Evolutionary conservation across 2,329 filamentous ascomycete genomes (phyloP).

Genomic region (Trichoderma arundinaceum): DNA sequence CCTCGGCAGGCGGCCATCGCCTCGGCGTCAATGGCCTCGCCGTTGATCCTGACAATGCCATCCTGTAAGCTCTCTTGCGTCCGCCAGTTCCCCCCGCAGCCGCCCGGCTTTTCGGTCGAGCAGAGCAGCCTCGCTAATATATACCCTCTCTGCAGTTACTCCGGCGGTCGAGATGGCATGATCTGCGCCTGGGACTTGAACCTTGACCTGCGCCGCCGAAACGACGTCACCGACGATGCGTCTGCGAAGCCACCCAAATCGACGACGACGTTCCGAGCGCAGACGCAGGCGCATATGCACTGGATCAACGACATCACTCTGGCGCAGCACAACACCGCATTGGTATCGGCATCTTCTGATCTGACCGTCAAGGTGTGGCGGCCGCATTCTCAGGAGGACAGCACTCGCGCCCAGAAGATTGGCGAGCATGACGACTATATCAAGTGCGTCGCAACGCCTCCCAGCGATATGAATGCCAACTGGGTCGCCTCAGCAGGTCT

Average conservation of each 20-base stretch:
- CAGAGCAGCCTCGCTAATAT: not conserved
- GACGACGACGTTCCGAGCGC: conserved; percentile 64
- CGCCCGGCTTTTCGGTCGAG: not conserved
- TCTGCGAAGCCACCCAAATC: conserved; percentile 46
- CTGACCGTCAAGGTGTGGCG: conserved; percentile 93
- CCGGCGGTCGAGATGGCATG: conserved; percentile 91
- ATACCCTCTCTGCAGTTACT: conserved; percentile 68
- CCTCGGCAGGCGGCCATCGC: conserved; percentile 77
- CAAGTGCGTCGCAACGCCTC: conserved; percentile 85
- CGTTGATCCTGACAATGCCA: conserved; percentile 79
- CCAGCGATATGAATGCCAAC: conserved; percentile 62
- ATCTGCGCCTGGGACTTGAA: conserved; percentile 95
- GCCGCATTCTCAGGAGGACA: conserved; percentile 67
- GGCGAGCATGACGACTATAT: conserved; percentile 96
- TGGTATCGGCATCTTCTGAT: conserved; percentile 93
- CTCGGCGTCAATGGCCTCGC: conserved; percentile 94
- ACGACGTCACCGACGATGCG: conserved; percentile 41
- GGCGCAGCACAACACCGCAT: conserved; percentile 74
- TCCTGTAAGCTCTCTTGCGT: conserved; percentile 68
- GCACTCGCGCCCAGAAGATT: conserved; percentile 67
- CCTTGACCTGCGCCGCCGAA: conserved; percentile 61
- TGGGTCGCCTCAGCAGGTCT: conserved; percentile 96
- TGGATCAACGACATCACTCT: conserved; percentile 95
- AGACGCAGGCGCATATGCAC: conserved; percentile 81
- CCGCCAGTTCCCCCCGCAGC: conserved; percentile 30